Evolutionary conservation across 2,329 filamentous ascomycete species (phyloP), one percentile per base, ranked within the genome.

Genomic region (Trichoderma sp.): DNA sequence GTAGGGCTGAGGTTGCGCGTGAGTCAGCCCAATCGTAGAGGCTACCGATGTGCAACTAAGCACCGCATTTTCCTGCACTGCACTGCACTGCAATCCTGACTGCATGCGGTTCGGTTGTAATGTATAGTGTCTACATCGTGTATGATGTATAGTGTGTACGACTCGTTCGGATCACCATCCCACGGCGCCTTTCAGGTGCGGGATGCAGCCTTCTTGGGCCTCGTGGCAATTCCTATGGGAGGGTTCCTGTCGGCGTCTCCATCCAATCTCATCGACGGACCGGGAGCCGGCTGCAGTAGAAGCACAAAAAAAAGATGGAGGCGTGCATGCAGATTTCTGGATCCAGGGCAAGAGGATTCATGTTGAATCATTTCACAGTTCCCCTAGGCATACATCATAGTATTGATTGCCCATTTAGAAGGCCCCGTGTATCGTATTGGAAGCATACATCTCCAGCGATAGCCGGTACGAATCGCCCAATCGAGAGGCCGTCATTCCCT

Each of bases 21-120:
- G 58, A 70, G 68, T 70, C 68, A 70, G 68, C 68, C 68, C 68
- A 64, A 63, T 61, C 56, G 56, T n/a, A 61, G 56, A 61, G 66
- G 36, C 66, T 69, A 34, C 66, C 66, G 66, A 32, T 63, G 24
- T 47, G 36, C 36, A 43, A 60, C 57, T 32, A 51, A 51, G 43
- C 43, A 51, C 43, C n/a, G 43, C 43, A 47, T 47, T 47, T 11
- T 9, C 18, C 15, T n/a, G 39, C 21, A 9, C n/a, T 14, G 36
- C 36, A 18, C 36, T 39, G 43, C 21, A 9, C n/a, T 14, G 36
- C 36, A 39, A 26, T 56, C 51, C 51, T 56, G 51, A 26, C 51
- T 30, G 57, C 30, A 60, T 60, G 15, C 9, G 18, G 34, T 32
- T 30, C 15, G 18, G 14, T 8, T 28, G 51, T 56, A 5, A 12